phyloP scores from a whole-genome alignment of 2,329 filamentous ascomycete genomes.

The Aspergillus ruber region DNA sequence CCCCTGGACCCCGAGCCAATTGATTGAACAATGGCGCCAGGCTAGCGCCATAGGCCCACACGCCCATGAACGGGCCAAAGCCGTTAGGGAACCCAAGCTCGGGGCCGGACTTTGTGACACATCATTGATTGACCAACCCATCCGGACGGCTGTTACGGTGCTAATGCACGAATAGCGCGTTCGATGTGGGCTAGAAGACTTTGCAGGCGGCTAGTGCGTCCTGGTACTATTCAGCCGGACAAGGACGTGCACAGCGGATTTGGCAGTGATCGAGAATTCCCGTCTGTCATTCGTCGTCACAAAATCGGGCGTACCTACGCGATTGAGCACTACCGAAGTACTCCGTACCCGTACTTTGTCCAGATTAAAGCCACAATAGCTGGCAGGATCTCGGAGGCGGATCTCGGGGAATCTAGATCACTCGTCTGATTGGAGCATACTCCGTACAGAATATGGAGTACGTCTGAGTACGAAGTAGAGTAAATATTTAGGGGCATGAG shows the following conservation, averaged over 20 bases:
- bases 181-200: constrained; percentile 2
- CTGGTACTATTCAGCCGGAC: background rate
- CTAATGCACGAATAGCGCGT: constrained; percentile 12
- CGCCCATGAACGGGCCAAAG: background rate
- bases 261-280: constrained; percentile 4
- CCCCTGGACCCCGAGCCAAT: background rate
- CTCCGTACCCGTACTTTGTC: background rate
- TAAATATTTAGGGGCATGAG: background rate
- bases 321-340: background rate
- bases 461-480: background rate
- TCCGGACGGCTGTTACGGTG: constrained; percentile 5
- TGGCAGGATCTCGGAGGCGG: background rate
- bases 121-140: constrained; percentile 6
- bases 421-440: background rate
- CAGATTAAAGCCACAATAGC: background rate
- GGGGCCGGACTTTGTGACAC: constrained; percentile 9
- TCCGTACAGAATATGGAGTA: background rate
- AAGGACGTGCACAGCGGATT: background rate
- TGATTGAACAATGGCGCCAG: background rate
- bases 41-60: background rate
- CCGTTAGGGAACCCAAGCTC: constrained; percentile 1
- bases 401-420: background rate
- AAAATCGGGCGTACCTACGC: background rate
- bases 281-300: background rate
- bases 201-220: background rate